Evolutionary conservation across 768 basidiomycete species (phyloP).

Genomic region (Sistotremastrum suecicum): DNA sequence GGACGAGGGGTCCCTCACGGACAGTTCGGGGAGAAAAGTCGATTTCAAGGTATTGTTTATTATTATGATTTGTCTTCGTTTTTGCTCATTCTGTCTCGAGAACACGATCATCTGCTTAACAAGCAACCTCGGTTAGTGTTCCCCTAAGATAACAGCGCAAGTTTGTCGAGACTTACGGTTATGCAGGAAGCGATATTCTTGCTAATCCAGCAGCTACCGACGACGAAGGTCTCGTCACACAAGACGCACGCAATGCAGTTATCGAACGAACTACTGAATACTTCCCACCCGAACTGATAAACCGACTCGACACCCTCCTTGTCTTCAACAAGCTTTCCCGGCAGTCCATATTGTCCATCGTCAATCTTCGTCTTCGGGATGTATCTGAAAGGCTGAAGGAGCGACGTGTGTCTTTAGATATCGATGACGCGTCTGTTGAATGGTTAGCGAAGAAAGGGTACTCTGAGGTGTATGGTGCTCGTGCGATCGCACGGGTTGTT

Average conservation of each 20-base stretch:
- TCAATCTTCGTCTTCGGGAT: conserved; percentile 61
- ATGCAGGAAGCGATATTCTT: conserved; percentile 47
- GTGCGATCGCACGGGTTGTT: conserved; percentile 80
- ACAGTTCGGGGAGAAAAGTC: conserved; percentile 84
- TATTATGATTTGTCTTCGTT: neutral
- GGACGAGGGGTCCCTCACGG: conserved; percentile 81
- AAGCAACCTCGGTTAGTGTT: conserved; percentile 54
- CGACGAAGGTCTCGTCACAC: conserved; percentile 47
- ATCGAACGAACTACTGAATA: conserved; percentile 60
- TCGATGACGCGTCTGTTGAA: conserved; percentile 41
- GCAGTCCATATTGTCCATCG: conserved; percentile 62
- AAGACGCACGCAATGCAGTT: conserved; percentile 49
- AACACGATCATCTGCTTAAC: conserved; percentile 90
- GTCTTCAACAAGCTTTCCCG: conserved; percentile 85
- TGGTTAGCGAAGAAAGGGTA: conserved; percentile 72
- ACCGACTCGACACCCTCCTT: conserved; percentile 74
- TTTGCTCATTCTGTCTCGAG: conserved; percentile 16
- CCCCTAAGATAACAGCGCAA: neutral
- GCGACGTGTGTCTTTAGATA: conserved; percentile 57
- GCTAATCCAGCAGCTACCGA: conserved; percentile 51
- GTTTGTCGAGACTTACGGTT: neutral
- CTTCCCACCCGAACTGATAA: conserved; percentile 85
- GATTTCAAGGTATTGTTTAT: conserved; percentile 62
- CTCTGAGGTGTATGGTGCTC: conserved; percentile 74
- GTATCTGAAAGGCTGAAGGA: conserved; percentile 50